phyloP scores from a whole-genome alignment of 441 rosid genomes.

The Aleurites moluccanus region DNA sequence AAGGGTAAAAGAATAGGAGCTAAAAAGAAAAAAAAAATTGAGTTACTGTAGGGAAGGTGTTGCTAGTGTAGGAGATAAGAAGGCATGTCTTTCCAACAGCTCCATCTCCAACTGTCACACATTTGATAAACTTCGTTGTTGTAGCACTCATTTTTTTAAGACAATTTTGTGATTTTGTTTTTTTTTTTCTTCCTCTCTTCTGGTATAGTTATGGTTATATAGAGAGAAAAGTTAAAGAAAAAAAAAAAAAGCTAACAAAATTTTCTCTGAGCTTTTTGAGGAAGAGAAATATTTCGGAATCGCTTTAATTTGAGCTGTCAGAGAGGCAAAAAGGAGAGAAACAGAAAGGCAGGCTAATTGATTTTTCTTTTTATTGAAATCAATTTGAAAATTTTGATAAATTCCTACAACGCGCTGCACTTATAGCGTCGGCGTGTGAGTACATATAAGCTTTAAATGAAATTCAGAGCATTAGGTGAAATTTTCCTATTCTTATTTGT shows the following conservation, averaged over 20 bases:
- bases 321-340: slow-evolving; percentile 43
- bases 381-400: not conserved
- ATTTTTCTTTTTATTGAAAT: not conserved
- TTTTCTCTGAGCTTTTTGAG: slow-evolving; percentile 26
- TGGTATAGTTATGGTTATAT: no score
- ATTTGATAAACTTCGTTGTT: slow-evolving; percentile 77
- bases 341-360: not conserved
- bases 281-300: slow-evolving; percentile 27
- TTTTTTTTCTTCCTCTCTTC: not conserved
- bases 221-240: not conserved
- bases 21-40: not conserved
- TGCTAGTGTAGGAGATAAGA: slow-evolving; percentile 93
- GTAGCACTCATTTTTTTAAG: slow-evolving; percentile 33
- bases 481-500: no score
- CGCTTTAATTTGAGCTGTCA: slow-evolving; percentile 79
- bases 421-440: not conserved
- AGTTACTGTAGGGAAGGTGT: slow-evolving; percentile 84
- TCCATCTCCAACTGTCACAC: slow-evolving; percentile 96
- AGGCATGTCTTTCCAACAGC: slow-evolving; percentile 97
- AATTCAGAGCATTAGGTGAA: not conserved
- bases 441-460: not conserved
- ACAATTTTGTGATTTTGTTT: not conserved
- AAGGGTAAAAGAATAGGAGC: slow-evolving; percentile 10
- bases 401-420: not conserved
- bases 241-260: slow-evolving; percentile 16